Evolutionary conservation across 768 basidiomycete species (phyloP).

Genomic region (Hortiboletus flavorubellus): DNA sequence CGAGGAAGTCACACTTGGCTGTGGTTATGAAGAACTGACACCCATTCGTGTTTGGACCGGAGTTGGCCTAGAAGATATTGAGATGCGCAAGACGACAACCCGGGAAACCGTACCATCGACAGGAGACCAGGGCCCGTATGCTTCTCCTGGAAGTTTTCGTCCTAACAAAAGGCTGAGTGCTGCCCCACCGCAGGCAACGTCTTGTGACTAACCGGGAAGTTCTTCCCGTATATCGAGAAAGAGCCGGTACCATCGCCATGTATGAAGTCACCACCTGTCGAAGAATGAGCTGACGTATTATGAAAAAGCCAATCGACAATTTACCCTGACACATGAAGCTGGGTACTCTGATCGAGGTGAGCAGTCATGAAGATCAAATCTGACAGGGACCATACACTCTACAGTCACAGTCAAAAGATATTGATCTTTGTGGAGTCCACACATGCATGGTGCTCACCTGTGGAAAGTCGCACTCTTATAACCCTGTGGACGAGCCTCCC

Average conservation of each 20-base stretch:
- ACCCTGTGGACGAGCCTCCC: constrained; percentile 80
- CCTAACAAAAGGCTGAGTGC: constrained; percentile 42
- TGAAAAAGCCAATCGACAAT: neutral
- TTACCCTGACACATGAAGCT: constrained; percentile 96
- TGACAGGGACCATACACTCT: constrained; percentile 61
- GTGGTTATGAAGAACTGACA: constrained; percentile 99
- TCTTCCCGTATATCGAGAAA: constrained; percentile 96
- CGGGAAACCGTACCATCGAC: constrained; percentile 66
- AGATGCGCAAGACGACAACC: neutral
- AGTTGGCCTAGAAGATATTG: constrained; percentile 69
- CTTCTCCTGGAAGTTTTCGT: constrained; percentile 93
- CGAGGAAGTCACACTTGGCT: constrained; percentile 91
- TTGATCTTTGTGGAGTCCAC: neutral
- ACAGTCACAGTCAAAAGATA: constrained; percentile 10
- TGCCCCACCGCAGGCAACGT: neutral
- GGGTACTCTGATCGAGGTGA: constrained; percentile 53
- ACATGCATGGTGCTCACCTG: constrained; percentile 49
- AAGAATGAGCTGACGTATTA: neutral
- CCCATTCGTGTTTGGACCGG: constrained; percentile 91
- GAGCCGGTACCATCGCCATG: constrained; percentile 94
- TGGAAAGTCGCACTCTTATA: constrained; percentile 93
- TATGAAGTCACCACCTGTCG: constrained; percentile 85
- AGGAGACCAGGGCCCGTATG: constrained; percentile 83
- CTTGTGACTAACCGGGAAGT: constrained; percentile 67
- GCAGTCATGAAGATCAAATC: neutral